These are phyloP conservation scores for Lachnellula arida DNA, from an alignment of 2,329 filamentous ascomycete species.

Conservation along the genomic window DNA sequence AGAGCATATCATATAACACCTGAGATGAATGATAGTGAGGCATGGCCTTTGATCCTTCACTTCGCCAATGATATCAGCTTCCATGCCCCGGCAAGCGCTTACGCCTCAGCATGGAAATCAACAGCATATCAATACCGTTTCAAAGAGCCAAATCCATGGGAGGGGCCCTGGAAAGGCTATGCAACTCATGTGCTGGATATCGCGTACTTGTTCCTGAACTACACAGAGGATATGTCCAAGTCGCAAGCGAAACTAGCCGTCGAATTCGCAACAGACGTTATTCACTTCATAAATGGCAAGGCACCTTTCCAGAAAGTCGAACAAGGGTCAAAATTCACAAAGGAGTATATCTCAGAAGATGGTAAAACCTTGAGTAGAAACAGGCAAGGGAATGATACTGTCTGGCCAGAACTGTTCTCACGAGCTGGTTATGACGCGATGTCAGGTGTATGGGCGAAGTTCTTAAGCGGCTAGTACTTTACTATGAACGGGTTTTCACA, in stretches of 20 bases:
- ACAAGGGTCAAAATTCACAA: too few species aligned
- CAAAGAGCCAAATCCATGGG: conserved; percentile 45
- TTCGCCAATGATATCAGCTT: conserved; percentile 44
- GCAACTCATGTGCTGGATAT: conserved; percentile 43
- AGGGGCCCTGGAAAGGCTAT: conserved; percentile 37
- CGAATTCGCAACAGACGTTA: conserved; percentile 34
- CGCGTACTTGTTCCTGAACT: conserved; percentile 43
- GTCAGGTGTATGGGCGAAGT: too few species aligned
- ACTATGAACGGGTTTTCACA: too few species aligned
- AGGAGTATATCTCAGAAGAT: too few species aligned
- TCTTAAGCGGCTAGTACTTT: too few species aligned
- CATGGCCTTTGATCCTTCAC: conserved; percentile 37
- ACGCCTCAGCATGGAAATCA: conserved; percentile 34
- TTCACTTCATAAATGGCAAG: conserved; percentile 37
- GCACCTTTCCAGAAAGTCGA: conserved; percentile 14
- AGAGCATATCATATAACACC: conserved; percentile 35
- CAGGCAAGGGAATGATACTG: too few species aligned
- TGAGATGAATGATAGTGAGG: conserved; percentile 37
- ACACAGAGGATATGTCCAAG: conserved; percentile 34
- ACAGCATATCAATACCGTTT: conserved; percentile 39
- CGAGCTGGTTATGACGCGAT: too few species aligned
- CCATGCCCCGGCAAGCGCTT: conserved; percentile 39
- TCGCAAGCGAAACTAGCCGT: conserved; percentile 31
- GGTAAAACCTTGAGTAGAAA: too few species aligned
- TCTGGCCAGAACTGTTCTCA: too few species aligned